These are phyloP conservation scores for Apiospora marii DNA, from an alignment of 2,329 filamentous ascomycete species.

Conservation along the genomic window DNA sequence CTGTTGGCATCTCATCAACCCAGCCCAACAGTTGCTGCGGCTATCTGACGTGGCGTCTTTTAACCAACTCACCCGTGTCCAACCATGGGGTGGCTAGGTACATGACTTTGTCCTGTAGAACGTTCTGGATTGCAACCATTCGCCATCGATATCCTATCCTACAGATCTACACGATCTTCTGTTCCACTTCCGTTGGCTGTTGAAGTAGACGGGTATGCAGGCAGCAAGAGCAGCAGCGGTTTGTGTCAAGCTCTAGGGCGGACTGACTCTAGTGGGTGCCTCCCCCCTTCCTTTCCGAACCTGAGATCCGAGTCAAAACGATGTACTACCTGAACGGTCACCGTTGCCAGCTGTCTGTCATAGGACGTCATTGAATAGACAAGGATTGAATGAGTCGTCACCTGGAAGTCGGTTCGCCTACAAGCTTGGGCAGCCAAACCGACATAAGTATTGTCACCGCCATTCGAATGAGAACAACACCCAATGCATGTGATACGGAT, in stretches of 20 bases:
- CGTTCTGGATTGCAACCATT: not conserved
- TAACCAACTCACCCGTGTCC: slow-evolving; percentile 37
- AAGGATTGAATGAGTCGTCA: not conserved
- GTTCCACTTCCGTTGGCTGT: slow-evolving; percentile 8
- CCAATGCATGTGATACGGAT: not conserved
- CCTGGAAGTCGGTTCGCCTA: not conserved
- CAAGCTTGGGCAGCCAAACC: not conserved
- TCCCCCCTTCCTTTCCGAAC: not conserved
- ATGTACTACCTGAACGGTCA: not conserved
- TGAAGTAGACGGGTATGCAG: slow-evolving; percentile 19
- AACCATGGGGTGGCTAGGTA: slow-evolving; percentile 26
- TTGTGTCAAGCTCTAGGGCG: not conserved
- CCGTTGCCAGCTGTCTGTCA: slow-evolving; percentile 9
- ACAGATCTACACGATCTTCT: not conserved
- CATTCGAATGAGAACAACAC: not conserved
- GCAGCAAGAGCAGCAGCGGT: not conserved
- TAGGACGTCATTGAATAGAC: not conserved
- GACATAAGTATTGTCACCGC: not conserved
- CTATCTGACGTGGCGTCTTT: slow-evolving; percentile 37
- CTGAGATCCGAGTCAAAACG: not conserved
- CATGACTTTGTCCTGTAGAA: not conserved
- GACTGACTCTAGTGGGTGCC: not conserved
- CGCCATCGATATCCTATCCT: not conserved
- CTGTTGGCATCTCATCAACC: not conserved
- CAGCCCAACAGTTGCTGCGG: slow-evolving; percentile 23